Evolutionary conservation across 345 rosid genomes (phyloP).

Genomic region (Cardiospermum halicacabum): DNA sequence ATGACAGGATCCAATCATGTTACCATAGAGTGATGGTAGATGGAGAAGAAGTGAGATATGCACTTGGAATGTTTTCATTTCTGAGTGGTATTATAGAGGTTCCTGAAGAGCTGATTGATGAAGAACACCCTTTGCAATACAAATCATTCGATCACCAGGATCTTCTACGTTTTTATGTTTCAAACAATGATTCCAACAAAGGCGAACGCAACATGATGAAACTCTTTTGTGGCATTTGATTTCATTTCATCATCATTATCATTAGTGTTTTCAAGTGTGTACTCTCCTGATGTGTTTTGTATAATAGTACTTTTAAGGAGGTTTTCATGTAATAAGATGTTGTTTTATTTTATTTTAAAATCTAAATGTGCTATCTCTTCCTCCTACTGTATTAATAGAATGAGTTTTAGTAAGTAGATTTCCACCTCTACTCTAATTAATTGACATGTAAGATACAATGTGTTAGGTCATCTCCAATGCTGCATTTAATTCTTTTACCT

Average conservation of each 20-base stretch:
- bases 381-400: too few relatives aligned
- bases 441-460: too few relatives aligned
- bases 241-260: not conserved
- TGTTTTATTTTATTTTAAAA: too few relatives aligned
- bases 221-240: constrained; percentile 43
- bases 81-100: constrained; percentile 31
- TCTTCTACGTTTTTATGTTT: constrained; percentile 38
- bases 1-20: constrained; percentile 50
- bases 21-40: constrained; percentile 55
- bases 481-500: too few relatives aligned
- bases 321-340: not conserved
- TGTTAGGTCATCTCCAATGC: too few relatives aligned
- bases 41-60: constrained; percentile 43
- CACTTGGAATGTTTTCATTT: constrained; percentile 57
- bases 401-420: too few relatives aligned
- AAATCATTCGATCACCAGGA: constrained; percentile 51
- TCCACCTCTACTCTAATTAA: too few relatives aligned
- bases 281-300: not conserved
- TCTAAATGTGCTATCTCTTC: too few relatives aligned
- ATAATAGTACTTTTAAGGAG: not conserved
- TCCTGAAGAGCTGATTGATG: constrained; percentile 55
- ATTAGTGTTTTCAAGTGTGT: not conserved
- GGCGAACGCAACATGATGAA: constrained; percentile 44
- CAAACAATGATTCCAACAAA: constrained; percentile 25
- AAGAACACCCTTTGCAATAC: constrained; percentile 52